Conservation (phyloP, 1,139 yeast species). For the Debaryomycetaceae sp. region DNA sequence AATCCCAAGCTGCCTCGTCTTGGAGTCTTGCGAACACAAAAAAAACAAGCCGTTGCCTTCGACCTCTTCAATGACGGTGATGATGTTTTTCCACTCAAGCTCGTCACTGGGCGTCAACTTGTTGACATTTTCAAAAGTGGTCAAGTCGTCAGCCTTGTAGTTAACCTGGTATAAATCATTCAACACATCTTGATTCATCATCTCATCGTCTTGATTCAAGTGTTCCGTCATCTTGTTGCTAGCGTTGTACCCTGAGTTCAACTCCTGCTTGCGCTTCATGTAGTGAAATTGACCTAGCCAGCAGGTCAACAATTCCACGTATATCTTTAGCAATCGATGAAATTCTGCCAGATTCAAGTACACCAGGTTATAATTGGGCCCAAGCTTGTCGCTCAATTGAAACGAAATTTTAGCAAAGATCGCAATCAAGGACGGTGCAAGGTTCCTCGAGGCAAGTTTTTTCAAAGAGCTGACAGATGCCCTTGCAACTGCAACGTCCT, state of each 20-base stretch:
- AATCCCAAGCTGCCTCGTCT: slow-evolving; percentile 69
- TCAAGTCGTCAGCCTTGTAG: slow-evolving; percentile 31
- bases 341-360: slow-evolving; percentile 56
- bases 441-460: slow-evolving; percentile 60
- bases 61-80: slow-evolving; percentile 84
- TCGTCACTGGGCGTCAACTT: slow-evolving; percentile 52
- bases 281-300: slow-evolving; percentile 67
- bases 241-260: no score
- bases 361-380: slow-evolving; percentile 46
- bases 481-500: slow-evolving; percentile 53
- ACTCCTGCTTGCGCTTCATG: slow-evolving; percentile 21
- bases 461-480: slow-evolving; percentile 65
- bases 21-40: slow-evolving; percentile 81
- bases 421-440: slow-evolving; percentile 68
- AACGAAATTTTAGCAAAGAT: slow-evolving; percentile 78
- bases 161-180: slow-evolving; percentile 44
- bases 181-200: slow-evolving; percentile 38
- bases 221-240: slow-evolving; percentile 17
- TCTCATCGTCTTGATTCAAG: slow-evolving; percentile 29
- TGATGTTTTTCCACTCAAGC: slow-evolving; percentile 70
- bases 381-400: slow-evolving; percentile 66
- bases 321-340: slow-evolving; percentile 57
- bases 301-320: slow-evolving; percentile 70
- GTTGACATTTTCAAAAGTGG: slow-evolving; percentile 13
- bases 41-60: slow-evolving; percentile 95